Evolutionary conservation across 1,284 basidiomycete species (phyloP).

Genomic region (Sanguinoderma infundibulare): DNA sequence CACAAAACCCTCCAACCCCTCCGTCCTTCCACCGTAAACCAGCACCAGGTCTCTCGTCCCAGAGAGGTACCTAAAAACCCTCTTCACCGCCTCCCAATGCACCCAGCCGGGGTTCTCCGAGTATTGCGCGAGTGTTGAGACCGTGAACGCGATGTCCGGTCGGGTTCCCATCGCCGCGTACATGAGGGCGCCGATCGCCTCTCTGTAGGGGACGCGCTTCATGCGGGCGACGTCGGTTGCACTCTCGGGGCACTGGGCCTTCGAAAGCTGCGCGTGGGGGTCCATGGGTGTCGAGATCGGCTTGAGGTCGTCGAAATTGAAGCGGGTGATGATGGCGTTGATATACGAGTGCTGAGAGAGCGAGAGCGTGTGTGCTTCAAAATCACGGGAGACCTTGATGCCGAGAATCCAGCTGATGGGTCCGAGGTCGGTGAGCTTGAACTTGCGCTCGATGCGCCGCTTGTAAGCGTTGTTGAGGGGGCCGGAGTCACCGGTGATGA

Average conservation of each 20-base stretch:
- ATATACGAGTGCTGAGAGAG: conserved; percentile 34
- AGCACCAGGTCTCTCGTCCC: conserved; percentile 1
- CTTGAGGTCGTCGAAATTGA: conserved; percentile 31
- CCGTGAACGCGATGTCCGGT: conserved; percentile 17
- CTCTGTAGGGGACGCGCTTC: conserved; percentile 9
- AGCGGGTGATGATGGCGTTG: conserved; percentile 29
- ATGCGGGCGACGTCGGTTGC: conserved; percentile 7
- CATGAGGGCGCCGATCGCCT: conserved; percentile 12
- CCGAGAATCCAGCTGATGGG: too few species aligned
- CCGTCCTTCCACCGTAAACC: background rate
- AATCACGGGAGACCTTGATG: conserved; percentile 36
- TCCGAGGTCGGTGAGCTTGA: conserved; percentile 38
- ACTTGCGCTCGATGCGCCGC: conserved; percentile 30
- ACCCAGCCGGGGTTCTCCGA: too few species aligned
- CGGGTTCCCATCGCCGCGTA: conserved; percentile 15
- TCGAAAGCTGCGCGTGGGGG: conserved; percentile 17
- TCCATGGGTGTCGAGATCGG: conserved; percentile 29
- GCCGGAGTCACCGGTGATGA: conserved; percentile 26
- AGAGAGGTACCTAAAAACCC: conserved; percentile 22
- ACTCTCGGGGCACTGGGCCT: conserved; percentile 14
- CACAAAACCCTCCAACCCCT: conserved; percentile 1
- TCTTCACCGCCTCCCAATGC: too few species aligned
- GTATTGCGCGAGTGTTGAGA: conserved; percentile 7
- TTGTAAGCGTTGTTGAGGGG: conserved; percentile 29
- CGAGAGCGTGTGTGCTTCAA: conserved; percentile 22